A percentile compares a stretch with the other conserved stretches of the same genome.
Conservation (phyloP, 1,139 yeast genomes). For the Magnusiomyces tetraspermus region DNA sequence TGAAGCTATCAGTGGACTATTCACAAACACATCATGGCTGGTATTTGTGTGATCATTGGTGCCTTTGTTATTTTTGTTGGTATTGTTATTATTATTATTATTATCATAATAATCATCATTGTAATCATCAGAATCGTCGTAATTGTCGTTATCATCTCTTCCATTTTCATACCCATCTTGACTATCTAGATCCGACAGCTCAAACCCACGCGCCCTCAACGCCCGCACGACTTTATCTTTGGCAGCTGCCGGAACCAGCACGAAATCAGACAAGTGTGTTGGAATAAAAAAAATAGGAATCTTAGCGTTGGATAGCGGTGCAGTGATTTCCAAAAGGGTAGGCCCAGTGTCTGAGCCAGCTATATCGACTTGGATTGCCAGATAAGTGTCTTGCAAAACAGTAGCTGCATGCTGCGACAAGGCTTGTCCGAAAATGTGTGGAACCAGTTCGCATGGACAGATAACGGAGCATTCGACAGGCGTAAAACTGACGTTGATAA, state of each 20-base stretch:
- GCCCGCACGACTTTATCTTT: constrained; percentile 41
- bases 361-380: constrained; percentile 51
- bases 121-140: no score
- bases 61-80: no score
- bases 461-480: constrained; percentile 50
- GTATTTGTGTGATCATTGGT: no score
- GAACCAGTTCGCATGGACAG: constrained; percentile 37
- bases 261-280: constrained; percentile 58
- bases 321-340: constrained; percentile 48
- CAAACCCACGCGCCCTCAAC: constrained; percentile 38
- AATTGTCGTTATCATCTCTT: no score
- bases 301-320: constrained; percentile 49
- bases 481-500: constrained; percentile 48
- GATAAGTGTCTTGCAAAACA: constrained; percentile 40
- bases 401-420: constrained; percentile 26
- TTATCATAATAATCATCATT: no score
- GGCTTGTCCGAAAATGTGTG: constrained; percentile 35
- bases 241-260: constrained; percentile 45
- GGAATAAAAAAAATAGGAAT: constrained; percentile 56
- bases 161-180: no score
- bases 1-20: no score
- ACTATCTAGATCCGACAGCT: constrained; percentile 38
- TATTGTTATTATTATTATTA: no score
- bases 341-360: constrained; percentile 51
- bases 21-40: no score